phyloP scores from a whole-genome alignment of 371 early-diverging fungal species.

The Batkoa obscura region DNA sequence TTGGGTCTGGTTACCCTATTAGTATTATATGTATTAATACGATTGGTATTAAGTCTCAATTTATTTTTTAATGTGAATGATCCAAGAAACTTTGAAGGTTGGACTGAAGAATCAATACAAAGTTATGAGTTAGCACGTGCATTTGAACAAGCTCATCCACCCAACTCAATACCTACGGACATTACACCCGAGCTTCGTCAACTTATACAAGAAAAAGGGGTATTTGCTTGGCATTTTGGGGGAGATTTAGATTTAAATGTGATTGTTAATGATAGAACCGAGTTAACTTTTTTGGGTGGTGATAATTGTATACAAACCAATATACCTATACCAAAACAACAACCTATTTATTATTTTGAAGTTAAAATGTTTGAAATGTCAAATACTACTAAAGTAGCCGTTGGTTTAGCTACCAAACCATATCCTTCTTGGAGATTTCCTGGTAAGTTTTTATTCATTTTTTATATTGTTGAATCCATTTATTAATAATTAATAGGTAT shows the following conservation, averaged over 20 bases:
- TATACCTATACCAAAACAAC: slow-evolving; percentile 54
- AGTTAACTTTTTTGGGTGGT: slow-evolving; percentile 44
- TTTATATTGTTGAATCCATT: neutral
- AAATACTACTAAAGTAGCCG: slow-evolving; percentile 26
- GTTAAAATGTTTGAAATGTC: slow-evolving; percentile 50
- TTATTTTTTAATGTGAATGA: too few relatives aligned
- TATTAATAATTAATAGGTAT: slow-evolving; percentile 15
- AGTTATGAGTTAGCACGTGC: slow-evolving; percentile 6
- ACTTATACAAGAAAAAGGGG: slow-evolving; percentile 64
- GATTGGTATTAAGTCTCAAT: too few relatives aligned
- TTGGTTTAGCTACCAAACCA: slow-evolving; percentile 49
- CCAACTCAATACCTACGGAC: slow-evolving; percentile 39
- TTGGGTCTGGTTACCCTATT: too few relatives aligned
- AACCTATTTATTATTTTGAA: slow-evolving; percentile 58
- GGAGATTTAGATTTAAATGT: slow-evolving; percentile 35
- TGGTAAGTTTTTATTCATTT: slow-evolving; percentile 17
- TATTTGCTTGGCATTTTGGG: slow-evolving; percentile 66
- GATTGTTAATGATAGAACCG: slow-evolving; percentile 51
- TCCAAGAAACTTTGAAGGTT: slow-evolving; percentile 1
- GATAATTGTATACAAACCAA: slow-evolving; percentile 65
- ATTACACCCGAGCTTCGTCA: slow-evolving; percentile 40
- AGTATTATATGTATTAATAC: too few relatives aligned
- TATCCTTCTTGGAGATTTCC: slow-evolving; percentile 42
- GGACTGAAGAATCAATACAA: slow-evolving; percentile 3
- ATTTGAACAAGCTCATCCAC: slow-evolving; percentile 34